phyloP scores from a whole-genome alignment of 345 rosid species.

The Hevea brasiliensis region DNA sequence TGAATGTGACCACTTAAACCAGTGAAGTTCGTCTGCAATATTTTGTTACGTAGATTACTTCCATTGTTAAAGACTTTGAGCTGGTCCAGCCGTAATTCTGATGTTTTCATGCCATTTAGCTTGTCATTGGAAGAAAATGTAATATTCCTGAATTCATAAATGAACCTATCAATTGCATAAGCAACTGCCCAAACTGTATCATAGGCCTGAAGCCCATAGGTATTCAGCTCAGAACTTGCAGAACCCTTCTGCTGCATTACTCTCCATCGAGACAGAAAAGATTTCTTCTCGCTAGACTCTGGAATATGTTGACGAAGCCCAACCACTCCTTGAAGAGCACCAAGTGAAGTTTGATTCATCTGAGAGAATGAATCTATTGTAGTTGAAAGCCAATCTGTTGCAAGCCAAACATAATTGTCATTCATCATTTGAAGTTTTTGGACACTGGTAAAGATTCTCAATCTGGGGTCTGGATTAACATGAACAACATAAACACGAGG shows the following conservation, averaged over 20 bases:
- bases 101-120: constrained; percentile 29
- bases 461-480: constrained; percentile 60
- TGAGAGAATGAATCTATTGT: constrained; percentile 62
- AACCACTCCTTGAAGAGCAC: constrained; percentile 58
- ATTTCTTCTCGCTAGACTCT: constrained; percentile 45
- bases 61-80: constrained; percentile 69
- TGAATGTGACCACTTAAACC: constrained; percentile 69
- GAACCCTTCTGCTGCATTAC: constrained; percentile 44
- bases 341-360: constrained; percentile 27
- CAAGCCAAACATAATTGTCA: constrained; percentile 66
- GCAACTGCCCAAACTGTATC: constrained; percentile 90
- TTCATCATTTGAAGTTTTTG: constrained; percentile 73
- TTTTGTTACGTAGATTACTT: constrained; percentile 36
- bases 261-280: constrained; percentile 50
- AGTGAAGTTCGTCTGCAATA: constrained; percentile 65
- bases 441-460: constrained; percentile 57
- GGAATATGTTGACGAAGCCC: constrained; percentile 72
- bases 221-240: constrained; percentile 46
- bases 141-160: constrained; percentile 47
- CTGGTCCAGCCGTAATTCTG: constrained; percentile 41
- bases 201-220: constrained; percentile 73
- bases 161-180: constrained; percentile 47
- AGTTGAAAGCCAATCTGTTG: constrained; percentile 89
- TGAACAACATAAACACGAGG: constrained; percentile 83
- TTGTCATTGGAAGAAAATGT: constrained; percentile 51